Conservation (phyloP, 2,329 filamentous ascomycete genomes). For the Pyrenophora teres region DNA sequence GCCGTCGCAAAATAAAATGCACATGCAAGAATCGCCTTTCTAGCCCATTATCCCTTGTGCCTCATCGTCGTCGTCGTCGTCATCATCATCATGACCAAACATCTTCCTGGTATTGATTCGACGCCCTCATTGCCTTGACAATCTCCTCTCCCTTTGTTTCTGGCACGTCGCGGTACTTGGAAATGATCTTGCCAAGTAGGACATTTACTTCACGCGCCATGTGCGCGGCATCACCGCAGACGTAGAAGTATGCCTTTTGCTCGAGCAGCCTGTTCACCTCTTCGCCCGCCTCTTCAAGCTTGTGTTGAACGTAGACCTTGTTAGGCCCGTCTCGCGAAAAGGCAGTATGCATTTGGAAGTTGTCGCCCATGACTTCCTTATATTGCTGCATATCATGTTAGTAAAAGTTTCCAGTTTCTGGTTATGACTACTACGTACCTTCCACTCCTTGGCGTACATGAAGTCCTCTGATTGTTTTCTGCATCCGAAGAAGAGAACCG, state of each 20-base stretch:
- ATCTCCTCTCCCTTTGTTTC: conserved; percentile 92
- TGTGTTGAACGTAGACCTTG: conserved; percentile 97
- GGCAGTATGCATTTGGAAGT: conserved; percentile 86
- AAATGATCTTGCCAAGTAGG: conserved; percentile 83
- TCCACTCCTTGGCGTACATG: conserved; percentile 88
- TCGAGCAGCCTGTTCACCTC: conserved; percentile 86
- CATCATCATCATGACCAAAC: conserved; percentile 62
- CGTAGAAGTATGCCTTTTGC: conserved; percentile 92
- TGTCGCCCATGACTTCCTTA: conserved; percentile 80
- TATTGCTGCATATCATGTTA: conserved; percentile 66
- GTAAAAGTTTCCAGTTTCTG: conserved; percentile 16
- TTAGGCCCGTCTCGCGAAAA: conserved; percentile 87
- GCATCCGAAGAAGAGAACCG: conserved; percentile 94
- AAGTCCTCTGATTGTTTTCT: conserved; percentile 87
- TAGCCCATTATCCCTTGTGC: not conserved
- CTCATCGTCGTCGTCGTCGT: not conserved
- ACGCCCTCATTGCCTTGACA: conserved; percentile 93
- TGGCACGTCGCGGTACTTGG: conserved; percentile 78
- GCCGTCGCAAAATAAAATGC: conserved; percentile 33
- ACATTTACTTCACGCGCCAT: conserved; percentile 95
- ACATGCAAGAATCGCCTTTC: conserved; percentile 13
- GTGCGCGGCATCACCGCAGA: conserved; percentile 95
- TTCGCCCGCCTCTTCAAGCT: conserved; percentile 79
- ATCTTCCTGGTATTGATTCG: conserved; percentile 93
- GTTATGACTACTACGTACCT: conserved; percentile 64